These are phyloP conservation scores for Hermanozyma aechmeae DNA, from an alignment of 805 yeast genomes.

Conservation along the genomic window DNA sequence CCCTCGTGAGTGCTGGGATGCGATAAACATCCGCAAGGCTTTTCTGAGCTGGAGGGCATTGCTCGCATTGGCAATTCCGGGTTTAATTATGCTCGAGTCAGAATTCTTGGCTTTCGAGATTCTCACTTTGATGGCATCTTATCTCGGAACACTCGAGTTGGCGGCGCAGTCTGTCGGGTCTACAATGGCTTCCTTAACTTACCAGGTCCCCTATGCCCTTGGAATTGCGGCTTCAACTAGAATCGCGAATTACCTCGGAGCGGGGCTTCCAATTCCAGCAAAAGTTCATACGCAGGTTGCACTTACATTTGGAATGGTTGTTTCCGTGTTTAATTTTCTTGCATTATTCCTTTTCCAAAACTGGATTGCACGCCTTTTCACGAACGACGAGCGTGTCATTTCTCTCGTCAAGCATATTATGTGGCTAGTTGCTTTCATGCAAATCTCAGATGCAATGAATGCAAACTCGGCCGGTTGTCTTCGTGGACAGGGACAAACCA, in stretches of 20 bases:
- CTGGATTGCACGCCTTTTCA: constrained; percentile 38
- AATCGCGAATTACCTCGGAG: constrained; percentile 48
- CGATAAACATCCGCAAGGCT: constrained; percentile 28
- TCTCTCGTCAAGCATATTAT: constrained; percentile 40
- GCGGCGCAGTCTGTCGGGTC: constrained; percentile 45
- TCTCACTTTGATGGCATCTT: constrained; percentile 44
- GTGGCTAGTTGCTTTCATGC: constrained; percentile 60
- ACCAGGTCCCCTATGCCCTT: constrained; percentile 50
- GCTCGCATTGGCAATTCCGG: constrained; percentile 41
- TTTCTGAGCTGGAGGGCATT: constrained; percentile 39
- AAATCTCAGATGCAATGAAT: constrained; percentile 58
- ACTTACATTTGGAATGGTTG: constrained; percentile 23
- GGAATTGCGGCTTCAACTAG: constrained; percentile 52
- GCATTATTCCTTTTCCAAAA: constrained; percentile 21
- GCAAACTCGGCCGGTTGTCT: constrained; percentile 70
- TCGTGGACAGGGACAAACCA: constrained; percentile 71
- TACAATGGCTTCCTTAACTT: constrained; percentile 33
- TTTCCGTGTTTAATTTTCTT: constrained; percentile 24
- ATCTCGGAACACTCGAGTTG: constrained; percentile 42
- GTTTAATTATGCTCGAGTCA: constrained; percentile 50
- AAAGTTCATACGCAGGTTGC: constrained; percentile 28
- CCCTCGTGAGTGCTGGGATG: constrained; percentile 44
- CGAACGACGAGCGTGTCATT: constrained; percentile 51
- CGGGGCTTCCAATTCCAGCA: constrained; percentile 29
- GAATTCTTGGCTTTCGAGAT: constrained; percentile 53